Base-by-base conservation (phyloP, 2,329 filamentous ascomycete species). In the Sporothrix protearum region DNA sequence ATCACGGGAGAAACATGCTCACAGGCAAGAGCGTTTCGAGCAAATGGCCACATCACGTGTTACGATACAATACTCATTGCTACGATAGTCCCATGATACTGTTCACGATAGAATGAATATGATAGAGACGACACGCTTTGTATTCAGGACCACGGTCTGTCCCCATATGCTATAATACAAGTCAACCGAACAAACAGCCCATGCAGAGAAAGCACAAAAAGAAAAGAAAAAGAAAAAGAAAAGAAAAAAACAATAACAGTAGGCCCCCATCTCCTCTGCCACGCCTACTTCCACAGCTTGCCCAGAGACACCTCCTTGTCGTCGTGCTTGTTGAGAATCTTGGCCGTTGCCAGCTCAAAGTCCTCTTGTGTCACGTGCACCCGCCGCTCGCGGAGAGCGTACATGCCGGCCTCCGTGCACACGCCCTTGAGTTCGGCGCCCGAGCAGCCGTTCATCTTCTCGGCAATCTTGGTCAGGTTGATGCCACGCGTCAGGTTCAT, bases 381-480 rank as follows among this genome's bases (percentile, higher is more conserved):
- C 83, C 96, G 90, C 79, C 96, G 87, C 84, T 99, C 96, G 77
- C 96, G 90, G 75, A 99, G 86, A 16, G 96, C 96, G 80, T 96
- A 99, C 96, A 99, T 99, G 78, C 96, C 96, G 2, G 96, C 94
- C 82, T 99, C 96, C 61, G 96, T 99, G 81, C 96, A 99, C 64
- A 99, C 96, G 84, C 96, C 96, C 89, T 99, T 99, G 77, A 99
- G 83, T 83, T 99, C 96, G 70, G 96, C 96, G 73, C 96, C 96
- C 2, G 94, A 97, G 83, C 96, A 99, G 68, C 96, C 96, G 79
- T 97, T 97, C 96, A 99, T 99, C 88, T 98, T 98, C 86, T 99
- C 96, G 39, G 96, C 96, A 77, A 98, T 97, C 89, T 99, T 99
- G 78, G 88, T 97, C 75, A 99, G 85, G 83, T 99, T 97, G 85